These are phyloP conservation scores for Zymoseptoria crescenta DNA, from an alignment of 2,329 filamentous ascomycete genomes.

Conservation along the genomic window DNA sequence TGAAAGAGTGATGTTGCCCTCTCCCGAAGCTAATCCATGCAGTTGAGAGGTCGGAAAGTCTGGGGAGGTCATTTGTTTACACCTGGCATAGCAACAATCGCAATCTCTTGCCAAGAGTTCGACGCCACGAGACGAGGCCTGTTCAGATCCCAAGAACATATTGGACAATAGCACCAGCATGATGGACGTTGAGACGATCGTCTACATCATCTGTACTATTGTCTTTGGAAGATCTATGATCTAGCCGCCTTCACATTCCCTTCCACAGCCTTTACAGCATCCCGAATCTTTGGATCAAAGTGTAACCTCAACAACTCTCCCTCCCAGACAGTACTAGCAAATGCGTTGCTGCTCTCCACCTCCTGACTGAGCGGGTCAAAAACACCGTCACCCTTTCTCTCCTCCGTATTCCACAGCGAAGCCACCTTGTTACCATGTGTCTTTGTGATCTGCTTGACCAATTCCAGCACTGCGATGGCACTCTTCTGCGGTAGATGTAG, in stretches of 20 bases:
- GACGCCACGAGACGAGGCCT: too few relatives aligned
- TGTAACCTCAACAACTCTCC: constrained; percentile 78
- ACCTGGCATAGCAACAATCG: neutral
- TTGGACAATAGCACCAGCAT: too few relatives aligned
- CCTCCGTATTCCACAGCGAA: constrained; percentile 89
- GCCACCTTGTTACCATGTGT: constrained; percentile 75
- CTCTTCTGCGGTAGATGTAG: constrained; percentile 90
- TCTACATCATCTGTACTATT: neutral
- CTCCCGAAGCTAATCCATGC: neutral
- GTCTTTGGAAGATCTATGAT: neutral
- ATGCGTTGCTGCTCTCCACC: constrained; percentile 82
- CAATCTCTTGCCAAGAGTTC: neutral
- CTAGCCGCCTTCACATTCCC: constrained; percentile 17
- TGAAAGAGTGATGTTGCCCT: neutral
- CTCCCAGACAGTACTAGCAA: constrained; percentile 87
- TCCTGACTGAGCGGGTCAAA: constrained; percentile 67
- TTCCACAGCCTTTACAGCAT: constrained; percentile 41
- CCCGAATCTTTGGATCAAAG: constrained; percentile 78
- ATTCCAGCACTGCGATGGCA: constrained; percentile 65
- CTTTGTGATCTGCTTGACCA: constrained; percentile 71
- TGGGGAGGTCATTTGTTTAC: neutral
- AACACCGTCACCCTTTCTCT: constrained; percentile 80
- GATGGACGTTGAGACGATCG: neutral
- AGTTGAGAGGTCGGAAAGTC: neutral
- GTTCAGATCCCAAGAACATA: too few relatives aligned